These are phyloP conservation scores for Cryptomeria japonica DNA, from an alignment of 75 land plant genomes.

Conservation along the genomic window DNA sequence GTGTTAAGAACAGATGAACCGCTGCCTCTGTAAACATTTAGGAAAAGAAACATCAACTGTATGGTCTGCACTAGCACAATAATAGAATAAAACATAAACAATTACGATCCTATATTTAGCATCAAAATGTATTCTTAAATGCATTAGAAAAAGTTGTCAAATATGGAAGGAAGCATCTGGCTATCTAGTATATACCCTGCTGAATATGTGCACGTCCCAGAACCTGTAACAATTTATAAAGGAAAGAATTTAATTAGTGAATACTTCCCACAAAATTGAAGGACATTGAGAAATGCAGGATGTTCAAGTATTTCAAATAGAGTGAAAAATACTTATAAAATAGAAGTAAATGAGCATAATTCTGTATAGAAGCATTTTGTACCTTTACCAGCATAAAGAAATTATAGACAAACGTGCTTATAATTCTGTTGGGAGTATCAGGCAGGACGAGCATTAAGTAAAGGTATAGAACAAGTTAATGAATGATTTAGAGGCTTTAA, in stretches of 20 bases:
- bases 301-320: not conserved
- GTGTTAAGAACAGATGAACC: constrained; percentile 12
- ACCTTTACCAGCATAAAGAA: not conserved
- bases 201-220: constrained; percentile 15
- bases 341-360: not conserved
- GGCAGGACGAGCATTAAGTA: not conserved
- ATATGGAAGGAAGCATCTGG: not conserved
- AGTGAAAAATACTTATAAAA: not conserved
- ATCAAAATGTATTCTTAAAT: not conserved
- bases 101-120: not conserved
- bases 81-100: not conserved
- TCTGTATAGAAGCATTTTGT: not conserved
- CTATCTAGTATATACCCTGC: not conserved
- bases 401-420: not conserved
- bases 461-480: not conserved
- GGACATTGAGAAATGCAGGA: not conserved
- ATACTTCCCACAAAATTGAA: not conserved
- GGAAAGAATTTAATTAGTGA: not conserved
- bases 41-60: not conserved
- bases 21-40: not conserved
- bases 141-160: not conserved
- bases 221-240: constrained; percentile 2
- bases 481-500: not conserved
- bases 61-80: not conserved
- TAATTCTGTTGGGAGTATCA: not conserved